phyloP scores from a whole-genome alignment of 2,329 filamentous ascomycete species.

The Ascocoryne sarcoides region DNA sequence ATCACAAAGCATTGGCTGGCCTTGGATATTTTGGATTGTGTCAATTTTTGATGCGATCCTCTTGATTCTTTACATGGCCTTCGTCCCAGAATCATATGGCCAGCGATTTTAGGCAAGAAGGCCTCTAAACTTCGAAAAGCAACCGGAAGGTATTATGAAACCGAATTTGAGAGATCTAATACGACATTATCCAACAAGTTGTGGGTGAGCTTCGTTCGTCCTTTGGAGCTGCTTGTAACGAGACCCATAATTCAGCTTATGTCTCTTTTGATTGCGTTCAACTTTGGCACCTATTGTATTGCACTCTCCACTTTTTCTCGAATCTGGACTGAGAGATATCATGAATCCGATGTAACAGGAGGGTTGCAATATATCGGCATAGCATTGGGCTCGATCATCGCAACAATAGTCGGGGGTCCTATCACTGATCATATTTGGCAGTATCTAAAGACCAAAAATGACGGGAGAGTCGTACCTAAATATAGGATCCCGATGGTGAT shows the following conservation, averaged over 20 bases:
- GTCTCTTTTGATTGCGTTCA: constrained; percentile 39
- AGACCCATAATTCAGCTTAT: constrained; percentile 45
- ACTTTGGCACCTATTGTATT: constrained; percentile 45
- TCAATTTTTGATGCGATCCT: constrained; percentile 33
- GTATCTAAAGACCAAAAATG: constrained; percentile 11
- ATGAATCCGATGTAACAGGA: constrained; percentile 44
- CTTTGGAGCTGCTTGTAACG: constrained; percentile 37
- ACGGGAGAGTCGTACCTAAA: constrained; percentile 38
- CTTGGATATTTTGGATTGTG: constrained; percentile 41
- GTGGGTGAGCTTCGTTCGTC: constrained; percentile 37
- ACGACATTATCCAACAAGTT: constrained; percentile 38
- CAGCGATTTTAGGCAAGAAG: constrained; percentile 37
- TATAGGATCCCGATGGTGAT: constrained; percentile 52
- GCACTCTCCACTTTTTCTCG: constrained; percentile 17
- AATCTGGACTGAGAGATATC: constrained; percentile 34
- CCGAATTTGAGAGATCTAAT: too few relatives aligned
- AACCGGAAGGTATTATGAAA: constrained; percentile 42
- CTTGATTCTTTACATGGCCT: constrained; percentile 34
- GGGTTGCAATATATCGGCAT: constrained; percentile 44
- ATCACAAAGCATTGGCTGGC: too few relatives aligned
- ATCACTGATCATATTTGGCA: constrained; percentile 21
- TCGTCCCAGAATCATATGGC: constrained; percentile 40
- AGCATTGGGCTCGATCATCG: constrained; percentile 35
- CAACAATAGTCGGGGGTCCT: constrained; percentile 19
- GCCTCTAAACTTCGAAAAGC: constrained; percentile 35